Evolutionary conservation across 2,329 filamentous ascomycete genomes (phyloP).

Genomic region (Xylaria sp.): DNA sequence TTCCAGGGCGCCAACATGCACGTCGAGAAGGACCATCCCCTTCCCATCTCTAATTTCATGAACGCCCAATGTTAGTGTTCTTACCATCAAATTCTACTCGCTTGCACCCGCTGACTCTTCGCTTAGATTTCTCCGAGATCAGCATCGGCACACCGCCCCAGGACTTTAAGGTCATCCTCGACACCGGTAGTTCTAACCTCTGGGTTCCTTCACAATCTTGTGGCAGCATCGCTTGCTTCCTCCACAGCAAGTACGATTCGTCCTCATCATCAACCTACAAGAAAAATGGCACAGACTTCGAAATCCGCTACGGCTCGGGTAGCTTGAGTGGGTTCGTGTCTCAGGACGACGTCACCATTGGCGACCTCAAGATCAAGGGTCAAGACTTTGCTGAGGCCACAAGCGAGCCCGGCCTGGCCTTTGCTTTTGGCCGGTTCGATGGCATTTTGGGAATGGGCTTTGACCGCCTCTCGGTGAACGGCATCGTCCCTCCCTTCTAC

Average conservation of each 20-base stretch:
- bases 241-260: conserved; percentile 97
- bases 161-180: conserved; percentile 97
- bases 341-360: conserved; percentile 85
- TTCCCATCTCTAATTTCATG: conserved; percentile 96
- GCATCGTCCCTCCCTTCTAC: conserved; percentile 95
- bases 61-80: conserved; percentile 90
- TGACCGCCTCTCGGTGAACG: conserved; percentile 96
- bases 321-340: conserved; percentile 94
- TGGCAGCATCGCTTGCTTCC: conserved; percentile 95
- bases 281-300: conserved; percentile 91
- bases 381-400: conserved; percentile 98
- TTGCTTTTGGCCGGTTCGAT: conserved; percentile 97
- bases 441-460: conserved; percentile 95
- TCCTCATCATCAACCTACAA: conserved; percentile 89
- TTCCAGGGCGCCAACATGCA: conserved; percentile 79
- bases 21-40: conserved; percentile 75
- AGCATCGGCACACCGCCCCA: conserved; percentile 91
- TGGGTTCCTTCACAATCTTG: conserved; percentile 96
- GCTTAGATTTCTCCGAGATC: conserved; percentile 94
- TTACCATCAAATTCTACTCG: neutral
- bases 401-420: conserved; percentile 92
- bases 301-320: conserved; percentile 95
- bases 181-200: conserved; percentile 98
- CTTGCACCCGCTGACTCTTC: conserved; percentile 13
- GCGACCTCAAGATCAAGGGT: conserved; percentile 85